phyloP scores from a whole-genome alignment of 768 basidiomycete species.

The Rhodocollybia butyracea region DNA sequence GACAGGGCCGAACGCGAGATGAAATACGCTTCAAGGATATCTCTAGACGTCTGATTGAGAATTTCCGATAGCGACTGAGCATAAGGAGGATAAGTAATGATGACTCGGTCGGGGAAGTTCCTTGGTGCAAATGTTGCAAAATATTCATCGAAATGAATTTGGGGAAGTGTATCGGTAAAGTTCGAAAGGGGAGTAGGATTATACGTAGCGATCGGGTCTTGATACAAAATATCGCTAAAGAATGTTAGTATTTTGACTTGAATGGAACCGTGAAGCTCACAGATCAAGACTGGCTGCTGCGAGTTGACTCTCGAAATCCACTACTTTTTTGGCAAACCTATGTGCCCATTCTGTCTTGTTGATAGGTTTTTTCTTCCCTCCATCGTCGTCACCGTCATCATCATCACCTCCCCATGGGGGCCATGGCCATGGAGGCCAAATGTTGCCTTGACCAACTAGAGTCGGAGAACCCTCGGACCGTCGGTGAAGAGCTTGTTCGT shows the following conservation, averaged over 20 bases:
- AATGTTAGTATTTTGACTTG: neutral
- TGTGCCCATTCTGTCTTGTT: constrained; percentile 54
- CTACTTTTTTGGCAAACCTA: constrained; percentile 65
- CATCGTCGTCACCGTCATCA: constrained; percentile 38
- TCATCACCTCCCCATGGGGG: constrained; percentile 78
- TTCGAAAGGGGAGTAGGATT: constrained; percentile 76
- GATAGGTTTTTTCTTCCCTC: constrained; percentile 41
- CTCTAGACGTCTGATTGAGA: constrained; percentile 60
- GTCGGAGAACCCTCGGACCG: constrained; percentile 11
- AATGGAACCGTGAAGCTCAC: constrained; percentile 34
- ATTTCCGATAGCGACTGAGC: constrained; percentile 63
- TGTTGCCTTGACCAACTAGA: constrained; percentile 35
- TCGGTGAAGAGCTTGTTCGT: constrained; percentile 21
- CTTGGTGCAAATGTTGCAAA: constrained; percentile 83
- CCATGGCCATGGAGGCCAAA: constrained; percentile 84
- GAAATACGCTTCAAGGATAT: constrained; percentile 85
- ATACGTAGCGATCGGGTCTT: constrained; percentile 85
- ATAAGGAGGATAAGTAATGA: constrained; percentile 83
- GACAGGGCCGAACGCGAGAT: constrained; percentile 69
- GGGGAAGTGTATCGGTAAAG: constrained; percentile 64
- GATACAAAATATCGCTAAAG: constrained; percentile 59
- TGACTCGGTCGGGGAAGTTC: constrained; percentile 68
- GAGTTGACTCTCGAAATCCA: constrained; percentile 75
- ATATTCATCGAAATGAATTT: constrained; percentile 83
- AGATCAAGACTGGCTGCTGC: constrained; percentile 79